Percentiles rank a stretch among this genome's conserved stretches.
Conservation (phyloP, 2,329 filamentous ascomycete genomes). For the Bertia moriformis region DNA sequence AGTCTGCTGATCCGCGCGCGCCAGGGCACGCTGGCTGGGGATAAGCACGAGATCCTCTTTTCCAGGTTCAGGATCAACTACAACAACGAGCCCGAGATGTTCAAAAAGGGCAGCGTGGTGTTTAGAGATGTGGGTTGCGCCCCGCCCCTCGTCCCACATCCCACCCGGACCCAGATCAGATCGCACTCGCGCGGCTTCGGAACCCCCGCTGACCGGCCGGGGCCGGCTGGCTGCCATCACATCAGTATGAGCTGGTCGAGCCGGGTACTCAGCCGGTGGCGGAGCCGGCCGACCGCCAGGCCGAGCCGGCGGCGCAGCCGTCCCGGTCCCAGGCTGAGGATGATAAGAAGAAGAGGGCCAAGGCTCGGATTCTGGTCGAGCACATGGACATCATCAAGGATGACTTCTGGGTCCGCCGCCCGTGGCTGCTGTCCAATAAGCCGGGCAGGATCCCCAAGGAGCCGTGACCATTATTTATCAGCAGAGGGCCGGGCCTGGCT, state of each 20-base stretch:
- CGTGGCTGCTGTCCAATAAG: constrained; percentile 69
- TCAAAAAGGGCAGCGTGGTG: constrained; percentile 81
- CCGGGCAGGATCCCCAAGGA: constrained; percentile 57
- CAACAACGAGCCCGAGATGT: constrained; percentile 88
- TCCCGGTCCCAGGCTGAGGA: constrained; percentile 75
- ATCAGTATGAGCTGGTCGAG: constrained; percentile 59
- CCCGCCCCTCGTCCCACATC: too few species aligned
- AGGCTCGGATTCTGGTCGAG: constrained; percentile 67
- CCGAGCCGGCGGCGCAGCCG: constrained; percentile 37
- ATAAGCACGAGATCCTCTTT: constrained; percentile 95
- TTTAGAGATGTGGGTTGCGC: constrained; percentile 67
- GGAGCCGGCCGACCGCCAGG: constrained; percentile 28
- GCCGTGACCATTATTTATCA: constrained; percentile 19
- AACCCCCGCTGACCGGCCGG: constrained; percentile 1
- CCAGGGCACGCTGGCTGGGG: constrained; percentile 66
- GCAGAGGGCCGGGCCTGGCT: constrained; percentile 5
- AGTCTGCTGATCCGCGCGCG: constrained; percentile 6
- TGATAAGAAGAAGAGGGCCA: constrained; percentile 64
- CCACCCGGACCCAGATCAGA: too few species aligned
- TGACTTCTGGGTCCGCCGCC: constrained; percentile 77
- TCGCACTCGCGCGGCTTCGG: background rate
- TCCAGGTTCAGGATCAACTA: constrained; percentile 85
- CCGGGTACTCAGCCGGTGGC: constrained; percentile 30
- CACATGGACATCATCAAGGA: constrained; percentile 92
- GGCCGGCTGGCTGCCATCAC: background rate